Evolutionary conservation across 441 rosid genomes (phyloP), one percentile per base, ranked within the genome.

Genomic region (Omphalea diandra): DNA sequence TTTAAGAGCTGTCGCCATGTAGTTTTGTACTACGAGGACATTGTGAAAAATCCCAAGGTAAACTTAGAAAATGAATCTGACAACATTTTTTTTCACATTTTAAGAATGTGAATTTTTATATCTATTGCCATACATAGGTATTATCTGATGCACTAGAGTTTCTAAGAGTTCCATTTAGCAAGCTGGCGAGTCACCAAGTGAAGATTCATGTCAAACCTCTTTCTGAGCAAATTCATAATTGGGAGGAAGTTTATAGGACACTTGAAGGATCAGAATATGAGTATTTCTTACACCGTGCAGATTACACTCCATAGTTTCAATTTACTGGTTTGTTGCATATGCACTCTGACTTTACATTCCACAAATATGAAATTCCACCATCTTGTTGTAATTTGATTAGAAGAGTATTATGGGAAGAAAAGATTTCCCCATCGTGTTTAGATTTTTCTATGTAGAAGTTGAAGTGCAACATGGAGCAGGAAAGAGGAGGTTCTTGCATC

Each of bases 141-240:
- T 31, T n/a, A 31, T 47, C 27, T 17, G 50, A 26, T 12, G 61
- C 57, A 35, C 70, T 22, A 53, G 32, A 49, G 40, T 65, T 65
- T 50, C 56, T 65, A n/a, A 38, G 70, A 55, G 47, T 67, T 22
- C 61, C 61, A 24, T 26, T 14, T 17, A 67, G 24, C 40, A 55
- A 67, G 59, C 32, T 67, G 38, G 57, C n/a, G 1, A 67, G 70
- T 49, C 27, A 15, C 50, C 69, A 36, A 40, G 61, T 67, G 47
- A 67, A 52, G 44, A 36, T 67, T 50, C 70, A 67, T 59, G 44
- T 59, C 50, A 53, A 67, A 67, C 35, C 69, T 2, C 31, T 67
- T 18, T 53, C 61, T 26, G 61, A 67, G 38, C 33, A 50, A 27
- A 18, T 67, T 26, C 24, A 53, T 17, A 67, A 53, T 18, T 67